Evolutionary conservation across 495 filamentous ascomycete genomes (phyloP).

Genomic region (Aspergillus panamensis): DNA sequence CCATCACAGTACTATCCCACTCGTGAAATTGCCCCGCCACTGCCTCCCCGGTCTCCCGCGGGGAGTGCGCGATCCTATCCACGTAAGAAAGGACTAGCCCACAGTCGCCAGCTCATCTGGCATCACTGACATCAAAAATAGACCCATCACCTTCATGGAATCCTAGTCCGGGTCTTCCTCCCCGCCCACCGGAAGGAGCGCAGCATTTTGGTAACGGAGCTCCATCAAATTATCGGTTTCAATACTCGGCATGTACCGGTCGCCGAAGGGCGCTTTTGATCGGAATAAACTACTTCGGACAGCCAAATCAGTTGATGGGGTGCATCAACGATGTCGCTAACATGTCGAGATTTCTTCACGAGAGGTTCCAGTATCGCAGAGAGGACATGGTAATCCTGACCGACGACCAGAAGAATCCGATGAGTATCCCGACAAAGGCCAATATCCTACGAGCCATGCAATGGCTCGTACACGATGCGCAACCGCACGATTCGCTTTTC

Average conservation of each 20-base stretch:
- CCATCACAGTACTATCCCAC: slow-evolving; percentile 17
- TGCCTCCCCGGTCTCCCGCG: slow-evolving; percentile 19
- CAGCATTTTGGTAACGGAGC: slow-evolving; percentile 73
- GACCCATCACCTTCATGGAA: slow-evolving; percentile 20
- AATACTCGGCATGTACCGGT: slow-evolving; percentile 89
- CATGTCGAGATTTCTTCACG: slow-evolving; percentile 86
- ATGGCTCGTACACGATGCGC: slow-evolving; percentile 96
- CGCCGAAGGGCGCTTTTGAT: slow-evolving; percentile 88
- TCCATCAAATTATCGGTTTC: slow-evolving; percentile 73
- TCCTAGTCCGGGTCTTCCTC: slow-evolving; percentile 26
- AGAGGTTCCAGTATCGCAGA: slow-evolving; percentile 81
- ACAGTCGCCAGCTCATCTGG: neutral
- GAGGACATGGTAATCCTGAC: slow-evolving; percentile 99
- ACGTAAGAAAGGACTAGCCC: slow-evolving; percentile 8
- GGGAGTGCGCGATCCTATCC: slow-evolving; percentile 15
- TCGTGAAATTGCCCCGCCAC: slow-evolving; percentile 14
- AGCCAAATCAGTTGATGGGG: slow-evolving; percentile 80
- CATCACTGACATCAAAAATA: neutral
- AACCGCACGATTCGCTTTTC: slow-evolving; percentile 90
- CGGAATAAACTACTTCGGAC: slow-evolving; percentile 95
- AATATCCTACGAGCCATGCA: slow-evolving; percentile 98
- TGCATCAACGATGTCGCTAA: slow-evolving; percentile 99
- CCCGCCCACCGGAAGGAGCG: slow-evolving; percentile 36
- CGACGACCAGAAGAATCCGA: slow-evolving; percentile 91
- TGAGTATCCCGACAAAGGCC: slow-evolving; percentile 89